These are phyloP conservation scores for Microascus cirrosus DNA, from an alignment of 2,329 filamentous ascomycete species.

Conservation along the genomic window DNA sequence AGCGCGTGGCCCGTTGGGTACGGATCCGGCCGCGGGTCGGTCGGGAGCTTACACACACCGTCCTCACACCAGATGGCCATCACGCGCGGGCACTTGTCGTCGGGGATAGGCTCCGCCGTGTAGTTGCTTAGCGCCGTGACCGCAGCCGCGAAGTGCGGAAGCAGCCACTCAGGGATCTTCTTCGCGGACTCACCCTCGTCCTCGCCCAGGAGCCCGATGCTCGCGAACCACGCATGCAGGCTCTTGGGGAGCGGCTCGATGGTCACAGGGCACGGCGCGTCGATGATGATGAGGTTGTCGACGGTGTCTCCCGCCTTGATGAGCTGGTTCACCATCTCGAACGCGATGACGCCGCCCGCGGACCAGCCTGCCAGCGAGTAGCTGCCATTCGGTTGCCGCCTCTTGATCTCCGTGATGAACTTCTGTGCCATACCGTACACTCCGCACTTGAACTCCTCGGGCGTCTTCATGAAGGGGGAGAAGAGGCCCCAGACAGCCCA, in stretches of 20 bases:
- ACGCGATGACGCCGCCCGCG: conserved; percentile 65
- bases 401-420: conserved; percentile 52
- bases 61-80: conserved; percentile 63
- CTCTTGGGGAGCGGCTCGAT: conserved; percentile 52
- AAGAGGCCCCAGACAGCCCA: conserved; percentile 43
- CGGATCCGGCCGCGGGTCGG: conserved; percentile 52
- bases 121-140: conserved; percentile 60
- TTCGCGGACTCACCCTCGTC: conserved; percentile 24
- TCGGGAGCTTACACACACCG: conserved; percentile 57
- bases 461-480: conserved; percentile 53
- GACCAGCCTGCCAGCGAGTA: conserved; percentile 65
- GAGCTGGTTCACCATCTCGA: conserved; percentile 52
- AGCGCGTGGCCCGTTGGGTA: conserved; percentile 49
- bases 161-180: conserved; percentile 61
- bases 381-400: conserved; percentile 56
- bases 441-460: conserved; percentile 43
- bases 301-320: conserved; percentile 44
- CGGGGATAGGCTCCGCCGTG: conserved; percentile 50
- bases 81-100: conserved; percentile 46
- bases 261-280: conserved; percentile 54
- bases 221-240: conserved; percentile 62
- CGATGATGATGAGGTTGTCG: conserved; percentile 51
- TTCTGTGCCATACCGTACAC: conserved; percentile 43
- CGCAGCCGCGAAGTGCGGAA: conserved; percentile 61
- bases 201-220: conserved; percentile 59